Evolutionary conservation across 2,329 filamentous ascomycete species (phyloP).

Genomic region (Lasiodiplodia citricola): DNA sequence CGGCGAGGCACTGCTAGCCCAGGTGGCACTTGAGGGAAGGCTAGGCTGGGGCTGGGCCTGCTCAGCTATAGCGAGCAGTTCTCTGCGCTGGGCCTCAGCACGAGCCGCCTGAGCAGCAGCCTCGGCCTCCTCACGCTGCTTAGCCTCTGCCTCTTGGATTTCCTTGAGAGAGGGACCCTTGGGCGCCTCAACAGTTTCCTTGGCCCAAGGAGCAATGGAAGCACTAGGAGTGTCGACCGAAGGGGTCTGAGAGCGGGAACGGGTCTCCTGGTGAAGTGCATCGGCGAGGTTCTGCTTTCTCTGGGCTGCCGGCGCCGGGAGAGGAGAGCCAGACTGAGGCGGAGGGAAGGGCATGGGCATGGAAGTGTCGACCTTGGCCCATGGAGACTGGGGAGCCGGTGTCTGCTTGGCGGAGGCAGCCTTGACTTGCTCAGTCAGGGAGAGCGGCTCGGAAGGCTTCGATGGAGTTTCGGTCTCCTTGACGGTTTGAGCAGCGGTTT

Average conservation of each 20-base stretch:
- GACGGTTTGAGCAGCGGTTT: constrained; percentile 11
- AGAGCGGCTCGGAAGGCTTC: constrained; percentile 61
- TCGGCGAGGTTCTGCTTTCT: constrained; percentile 86
- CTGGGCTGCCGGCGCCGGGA: constrained; percentile 88
- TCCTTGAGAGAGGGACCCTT: constrained; percentile 93
- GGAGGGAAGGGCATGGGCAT: constrained; percentile 81
- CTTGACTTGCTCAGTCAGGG: constrained; percentile 83
- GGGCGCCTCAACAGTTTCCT: constrained; percentile 72
- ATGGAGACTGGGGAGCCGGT: constrained; percentile 59
- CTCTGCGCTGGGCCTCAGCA: constrained; percentile 79
- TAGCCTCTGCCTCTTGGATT: constrained; percentile 94
- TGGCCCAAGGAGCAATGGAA: constrained; percentile 92
- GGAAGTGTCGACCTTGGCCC: constrained; percentile 65
- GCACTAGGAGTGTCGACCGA: constrained; percentile 67
- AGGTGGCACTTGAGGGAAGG: constrained; percentile 85
- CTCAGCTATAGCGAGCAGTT: constrained; percentile 69
- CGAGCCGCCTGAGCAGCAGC: constrained; percentile 78
- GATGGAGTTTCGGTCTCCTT: constrained; percentile 21
- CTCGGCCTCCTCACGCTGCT: constrained; percentile 87
- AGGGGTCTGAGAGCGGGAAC: constrained; percentile 81
- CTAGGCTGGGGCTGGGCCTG: constrained; percentile 69
- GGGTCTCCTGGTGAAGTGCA: constrained; percentile 64
- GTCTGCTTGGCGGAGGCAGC: constrained; percentile 67
- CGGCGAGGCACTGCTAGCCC: constrained; percentile 78
- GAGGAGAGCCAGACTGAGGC: constrained; percentile 75